These are phyloP conservation scores for Nemania sp. DNA, from an alignment of 2,329 filamentous ascomycete species.

Conservation along the genomic window DNA sequence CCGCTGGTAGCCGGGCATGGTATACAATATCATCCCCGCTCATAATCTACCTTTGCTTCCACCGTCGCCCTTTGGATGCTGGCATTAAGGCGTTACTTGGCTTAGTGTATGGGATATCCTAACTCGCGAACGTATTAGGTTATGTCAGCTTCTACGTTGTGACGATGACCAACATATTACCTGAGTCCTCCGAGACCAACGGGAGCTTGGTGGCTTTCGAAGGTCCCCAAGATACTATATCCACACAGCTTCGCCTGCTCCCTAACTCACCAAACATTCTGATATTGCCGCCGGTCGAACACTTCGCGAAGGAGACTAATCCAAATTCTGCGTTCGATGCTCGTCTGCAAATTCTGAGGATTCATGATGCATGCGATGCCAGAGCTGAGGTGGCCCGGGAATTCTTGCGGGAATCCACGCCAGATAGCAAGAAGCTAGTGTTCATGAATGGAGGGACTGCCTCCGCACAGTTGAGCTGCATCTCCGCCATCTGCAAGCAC, in stretches of 20 bases:
- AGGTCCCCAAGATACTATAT: constrained; percentile 56
- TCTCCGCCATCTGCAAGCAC: constrained; percentile 57
- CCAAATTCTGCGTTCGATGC: constrained; percentile 41
- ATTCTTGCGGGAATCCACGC: constrained; percentile 54
- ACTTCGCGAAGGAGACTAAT: constrained; percentile 46
- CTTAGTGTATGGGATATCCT: not conserved
- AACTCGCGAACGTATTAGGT: not conserved
- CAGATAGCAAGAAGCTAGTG: constrained; percentile 56
- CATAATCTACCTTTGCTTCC: not conserved
- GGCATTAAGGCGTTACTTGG: too few species aligned
- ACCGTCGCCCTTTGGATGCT: not conserved
- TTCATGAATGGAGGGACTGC: constrained; percentile 64
- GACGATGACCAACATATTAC: constrained; percentile 32
- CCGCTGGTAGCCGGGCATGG: not conserved
- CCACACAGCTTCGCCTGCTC: constrained; percentile 62
- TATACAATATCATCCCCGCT: not conserved
- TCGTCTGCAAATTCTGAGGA: constrained; percentile 48
- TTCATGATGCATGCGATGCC: constrained; percentile 54
- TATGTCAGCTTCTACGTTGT: constrained; percentile 2
- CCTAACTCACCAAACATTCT: constrained; percentile 62
- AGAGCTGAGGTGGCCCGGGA: constrained; percentile 53
- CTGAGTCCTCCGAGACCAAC: constrained; percentile 34
- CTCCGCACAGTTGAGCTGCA: constrained; percentile 57
- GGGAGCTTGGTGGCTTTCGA: constrained; percentile 65
- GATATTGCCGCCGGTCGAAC: constrained; percentile 56